Percentiles rank a stretch among this genome's conserved stretches.
phyloP scores from a whole-genome alignment of 106 monocot species.

The Acanthochlamys bracteata region DNA sequence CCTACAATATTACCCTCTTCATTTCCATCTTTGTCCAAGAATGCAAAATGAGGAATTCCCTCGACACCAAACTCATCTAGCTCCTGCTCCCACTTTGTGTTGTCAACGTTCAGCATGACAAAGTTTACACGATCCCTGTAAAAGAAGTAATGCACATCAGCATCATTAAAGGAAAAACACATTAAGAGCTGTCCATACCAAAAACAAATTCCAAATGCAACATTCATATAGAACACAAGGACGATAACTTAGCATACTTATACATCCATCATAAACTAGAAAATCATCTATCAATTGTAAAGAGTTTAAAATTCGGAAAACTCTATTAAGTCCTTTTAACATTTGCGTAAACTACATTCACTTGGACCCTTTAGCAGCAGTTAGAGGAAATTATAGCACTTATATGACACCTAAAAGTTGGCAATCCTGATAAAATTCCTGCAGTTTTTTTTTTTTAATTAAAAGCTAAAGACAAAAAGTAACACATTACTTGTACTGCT shows the following conservation, averaged over 20 bases:
- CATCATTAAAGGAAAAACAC: neutral
- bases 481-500: constrained; percentile 66
- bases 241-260: no score
- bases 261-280: no score
- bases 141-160: neutral
- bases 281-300: no score
- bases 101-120: constrained; percentile 94
- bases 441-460: neutral
- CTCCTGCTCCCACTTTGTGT: constrained; percentile 98
- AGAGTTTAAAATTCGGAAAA: no score
- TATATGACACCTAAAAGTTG: no score
- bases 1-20: constrained; percentile 91
- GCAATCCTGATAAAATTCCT: no score
- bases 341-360: no score
- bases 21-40: constrained; percentile 80
- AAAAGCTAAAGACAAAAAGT: neutral
- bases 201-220: no score
- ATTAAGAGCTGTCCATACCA: neutral
- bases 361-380: no score
- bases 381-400: no score
- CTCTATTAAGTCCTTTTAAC: no score
- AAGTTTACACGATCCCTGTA: constrained; percentile 81
- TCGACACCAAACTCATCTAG: constrained; percentile 98
- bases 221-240: no score
- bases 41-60: constrained; percentile 95